A percentile compares a stretch with the other conserved stretches of the same genome.
phyloP scores from a whole-genome alignment of 2,329 filamentous ascomycete species.

The Trichoderma citrinoviride region DNA sequence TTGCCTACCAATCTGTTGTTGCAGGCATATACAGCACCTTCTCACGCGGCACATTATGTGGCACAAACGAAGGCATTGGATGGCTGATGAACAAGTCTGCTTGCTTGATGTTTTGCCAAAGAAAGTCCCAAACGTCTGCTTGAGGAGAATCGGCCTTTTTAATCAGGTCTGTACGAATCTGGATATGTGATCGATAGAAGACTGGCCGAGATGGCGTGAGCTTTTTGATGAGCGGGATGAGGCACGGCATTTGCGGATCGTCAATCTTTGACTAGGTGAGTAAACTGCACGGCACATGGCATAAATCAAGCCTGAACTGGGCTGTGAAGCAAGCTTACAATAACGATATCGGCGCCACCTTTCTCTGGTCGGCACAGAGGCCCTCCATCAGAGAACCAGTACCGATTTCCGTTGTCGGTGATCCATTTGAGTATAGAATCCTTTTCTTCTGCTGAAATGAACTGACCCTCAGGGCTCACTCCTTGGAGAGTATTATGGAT shows the following conservation, averaged over 20 bases:
- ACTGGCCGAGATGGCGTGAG: conserved; percentile 70
- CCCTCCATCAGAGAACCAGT: conserved; percentile 68
- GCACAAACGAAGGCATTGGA: conserved; percentile 73
- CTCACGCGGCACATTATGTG: conserved; percentile 60
- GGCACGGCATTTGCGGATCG: conserved; percentile 78
- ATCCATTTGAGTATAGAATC: conserved; percentile 68
- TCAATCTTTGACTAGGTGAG: conserved; percentile 53
- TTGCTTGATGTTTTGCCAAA: conserved; percentile 68
- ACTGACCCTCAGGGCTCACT: conserved; percentile 63
- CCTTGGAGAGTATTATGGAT: conserved; percentile 88
- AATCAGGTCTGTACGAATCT: conserved; percentile 73
- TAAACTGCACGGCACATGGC: not conserved
- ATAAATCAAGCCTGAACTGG: too few species aligned
- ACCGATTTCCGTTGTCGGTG: conserved; percentile 67
- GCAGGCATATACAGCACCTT: conserved; percentile 75
- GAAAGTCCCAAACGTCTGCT: conserved; percentile 69
- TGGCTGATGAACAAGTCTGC: conserved; percentile 81
- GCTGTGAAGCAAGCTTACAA: conserved; percentile 45
- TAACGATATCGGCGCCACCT: conserved; percentile 72
- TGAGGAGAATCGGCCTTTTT: conserved; percentile 63
- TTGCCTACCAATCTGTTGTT: conserved; percentile 65
- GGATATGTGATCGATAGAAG: conserved; percentile 79
- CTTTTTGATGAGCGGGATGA: conserved; percentile 73
- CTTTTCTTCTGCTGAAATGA: conserved; percentile 62
- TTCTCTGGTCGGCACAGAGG: conserved; percentile 62